These are phyloP conservation scores for Pleurotus giganteus DNA, from an alignment of 768 basidiomycete species.

Conservation along the genomic window DNA sequence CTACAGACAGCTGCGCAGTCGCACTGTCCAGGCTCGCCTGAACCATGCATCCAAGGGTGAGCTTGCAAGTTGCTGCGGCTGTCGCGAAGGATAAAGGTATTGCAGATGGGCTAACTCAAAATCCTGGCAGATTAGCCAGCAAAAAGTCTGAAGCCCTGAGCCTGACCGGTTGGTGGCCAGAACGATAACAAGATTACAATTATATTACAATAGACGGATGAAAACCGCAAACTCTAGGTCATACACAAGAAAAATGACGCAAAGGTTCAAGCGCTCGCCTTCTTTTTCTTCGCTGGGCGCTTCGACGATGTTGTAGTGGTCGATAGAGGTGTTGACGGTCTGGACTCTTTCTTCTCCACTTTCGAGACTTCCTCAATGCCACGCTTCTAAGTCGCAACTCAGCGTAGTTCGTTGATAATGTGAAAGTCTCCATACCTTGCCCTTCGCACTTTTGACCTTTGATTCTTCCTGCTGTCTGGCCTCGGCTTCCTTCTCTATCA, in stretches of 20 bases:
- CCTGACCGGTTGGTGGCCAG: no score
- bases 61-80: no score
- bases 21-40: no score
- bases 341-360: conserved; percentile 50
- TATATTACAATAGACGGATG: not conserved
- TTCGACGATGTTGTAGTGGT: conserved; percentile 47
- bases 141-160: no score
- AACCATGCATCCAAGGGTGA: no score
- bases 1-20: no score
- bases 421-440: conserved; percentile 47
- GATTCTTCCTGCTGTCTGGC: conserved; percentile 64
- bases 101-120: no score
- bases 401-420: not conserved
- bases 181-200: not conserved
- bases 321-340: conserved; percentile 60
- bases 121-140: no score
- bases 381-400: conserved; percentile 50
- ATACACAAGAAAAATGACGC: not conserved
- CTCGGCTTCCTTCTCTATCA: conserved; percentile 94
- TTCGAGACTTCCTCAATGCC: conserved; percentile 65
- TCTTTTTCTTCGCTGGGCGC: conserved; percentile 68
- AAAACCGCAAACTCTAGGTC: not conserved
- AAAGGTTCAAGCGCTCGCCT: conserved; percentile 30
- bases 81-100: no score
- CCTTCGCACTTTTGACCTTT: conserved; percentile 56